A percentile compares a stretch with the other conserved stretches of the same genome.
Conservation (phyloP, 2,329 filamentous ascomycete genomes). For the Cladosporium cucumerinum region DNA sequence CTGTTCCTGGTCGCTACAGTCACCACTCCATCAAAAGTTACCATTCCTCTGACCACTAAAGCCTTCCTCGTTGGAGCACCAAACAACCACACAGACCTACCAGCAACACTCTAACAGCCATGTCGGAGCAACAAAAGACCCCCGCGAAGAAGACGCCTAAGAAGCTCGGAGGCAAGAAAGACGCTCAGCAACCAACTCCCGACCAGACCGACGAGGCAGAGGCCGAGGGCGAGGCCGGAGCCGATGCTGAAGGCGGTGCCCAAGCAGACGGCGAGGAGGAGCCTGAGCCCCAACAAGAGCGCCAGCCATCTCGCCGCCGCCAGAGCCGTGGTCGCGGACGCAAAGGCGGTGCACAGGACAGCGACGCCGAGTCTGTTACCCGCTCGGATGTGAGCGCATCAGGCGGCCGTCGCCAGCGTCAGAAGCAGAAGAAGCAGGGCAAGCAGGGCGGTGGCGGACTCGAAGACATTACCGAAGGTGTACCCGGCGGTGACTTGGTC, state of each 20-base stretch:
- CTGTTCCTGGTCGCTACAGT: slow-evolving; percentile 1
- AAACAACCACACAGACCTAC: background rate
- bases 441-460: slow-evolving; percentile 43
- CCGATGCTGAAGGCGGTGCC: slow-evolving; percentile 41
- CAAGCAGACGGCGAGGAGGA: slow-evolving; percentile 37
- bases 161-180: slow-evolving; percentile 47
- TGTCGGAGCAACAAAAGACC: slow-evolving; percentile 13
- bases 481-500: slow-evolving; percentile 52
- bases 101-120: background rate
- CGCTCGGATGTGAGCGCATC: slow-evolving; percentile 53
- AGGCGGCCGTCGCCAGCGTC: slow-evolving; percentile 56
- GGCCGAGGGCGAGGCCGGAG: slow-evolving; percentile 38
- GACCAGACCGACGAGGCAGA: slow-evolving; percentile 38
- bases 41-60: background rate
- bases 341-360: slow-evolving; percentile 38
- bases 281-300: slow-evolving; percentile 45
- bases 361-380: slow-evolving; percentile 53
- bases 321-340: slow-evolving; percentile 51
- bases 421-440: slow-evolving; percentile 48
- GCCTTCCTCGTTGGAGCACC: background rate
- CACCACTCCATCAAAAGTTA: background rate
- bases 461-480: slow-evolving; percentile 54
- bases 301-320: slow-evolving; percentile 41
- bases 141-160: slow-evolving; percentile 46
- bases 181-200: slow-evolving; percentile 47